Conservation (phyloP, 768 basidiomycete species). For the Amanita rubescens region DNA sequence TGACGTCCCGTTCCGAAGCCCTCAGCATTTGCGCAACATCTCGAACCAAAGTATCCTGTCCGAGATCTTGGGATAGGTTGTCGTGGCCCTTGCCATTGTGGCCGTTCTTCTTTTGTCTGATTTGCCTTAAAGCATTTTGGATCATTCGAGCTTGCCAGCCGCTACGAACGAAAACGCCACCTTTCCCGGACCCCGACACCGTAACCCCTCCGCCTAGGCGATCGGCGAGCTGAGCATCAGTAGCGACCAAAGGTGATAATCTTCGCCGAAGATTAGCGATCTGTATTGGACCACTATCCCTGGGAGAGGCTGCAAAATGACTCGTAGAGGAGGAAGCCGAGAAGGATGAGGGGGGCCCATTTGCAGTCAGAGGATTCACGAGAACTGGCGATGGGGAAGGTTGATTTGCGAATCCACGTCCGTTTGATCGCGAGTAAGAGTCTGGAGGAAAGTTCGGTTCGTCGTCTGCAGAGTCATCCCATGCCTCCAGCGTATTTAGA, state of each 20-base stretch:
- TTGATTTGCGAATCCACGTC: conserved; percentile 29
- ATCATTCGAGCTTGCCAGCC: conserved; percentile 75
- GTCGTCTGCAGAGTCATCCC: conserved; percentile 55
- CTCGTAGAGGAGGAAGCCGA: conserved; percentile 22
- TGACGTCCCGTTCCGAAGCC: conserved; percentile 55
- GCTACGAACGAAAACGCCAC: conserved; percentile 67
- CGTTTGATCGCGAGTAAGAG: conserved; percentile 21
- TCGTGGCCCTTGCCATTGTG: conserved; percentile 26
- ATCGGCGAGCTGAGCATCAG: conserved; percentile 59
- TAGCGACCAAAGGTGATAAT: conserved; percentile 50
- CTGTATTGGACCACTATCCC: conserved; percentile 26
- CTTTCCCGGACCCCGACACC: conserved; percentile 70
- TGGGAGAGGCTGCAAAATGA: conserved; percentile 18
- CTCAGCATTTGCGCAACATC: conserved; percentile 56
- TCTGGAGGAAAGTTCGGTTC: conserved; percentile 25
- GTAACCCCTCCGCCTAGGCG: conserved; percentile 68
- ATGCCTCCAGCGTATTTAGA: conserved; percentile 51
- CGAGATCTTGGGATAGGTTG: conserved; percentile 21
- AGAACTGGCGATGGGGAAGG: conserved; percentile 34
- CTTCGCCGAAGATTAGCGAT: conserved; percentile 53
- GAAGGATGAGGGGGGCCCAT: conserved; percentile 21
- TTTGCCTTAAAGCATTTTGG: conserved; percentile 41
- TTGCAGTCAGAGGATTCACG: conserved; percentile 16
- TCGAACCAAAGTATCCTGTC: conserved; percentile 49
- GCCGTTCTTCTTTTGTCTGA: conserved; percentile 25